Base-by-base conservation (phyloP, 2,329 filamentous ascomycete genomes). In the Chaetomium olivaceum region DNA sequence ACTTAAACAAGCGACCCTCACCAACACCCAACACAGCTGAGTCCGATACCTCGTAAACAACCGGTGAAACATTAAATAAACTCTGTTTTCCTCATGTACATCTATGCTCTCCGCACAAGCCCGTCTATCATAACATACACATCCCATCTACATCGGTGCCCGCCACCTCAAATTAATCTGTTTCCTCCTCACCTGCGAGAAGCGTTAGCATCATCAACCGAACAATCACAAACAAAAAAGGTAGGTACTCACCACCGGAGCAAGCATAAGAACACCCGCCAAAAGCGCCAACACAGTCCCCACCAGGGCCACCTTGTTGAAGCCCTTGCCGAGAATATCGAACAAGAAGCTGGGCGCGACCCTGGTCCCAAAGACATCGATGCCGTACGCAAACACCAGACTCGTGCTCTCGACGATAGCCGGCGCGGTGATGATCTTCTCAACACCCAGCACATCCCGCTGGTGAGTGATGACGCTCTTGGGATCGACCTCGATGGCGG, bases 321-420 rank as follows among this genome's bases (percentile, higher is more conserved):
- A 99, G 2, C 92, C 91, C 78, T 93, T 95, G 68, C 93, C 95
- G 19, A 99, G 80, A 51, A 98, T 87, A 79, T 99, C 95, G 77
- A 99, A 99, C 19, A 91, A 86, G 72, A 91, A 88, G 77, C 92
- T 97, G 0, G 95, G 95, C n/a, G 90, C 87, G 12, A 96, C 86
- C 61, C 93, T 83, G 1, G 93, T 94, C 16, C 91, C 93, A 71
- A 96, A 99, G 1, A 98, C 81, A 76, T 99, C 95, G 16, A 92
- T 77, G 3, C 95, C 95, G 73, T 91, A 97, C 0, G 92, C 93
- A 73, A 97, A 90, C 14, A 99, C 85, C 63, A 98, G 77, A 73
- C 91, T 94, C 1, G 95, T 98, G 78, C 93, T 97, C 80, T 99
- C 95, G 33, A 99, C 85, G 4, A 92, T 77, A 1, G 92, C 91